Evolutionary conservation across 257 asterid genomes (phyloP), one percentile per base, ranked within the genome.

Genomic region (Anisodus tanguticus): DNA sequence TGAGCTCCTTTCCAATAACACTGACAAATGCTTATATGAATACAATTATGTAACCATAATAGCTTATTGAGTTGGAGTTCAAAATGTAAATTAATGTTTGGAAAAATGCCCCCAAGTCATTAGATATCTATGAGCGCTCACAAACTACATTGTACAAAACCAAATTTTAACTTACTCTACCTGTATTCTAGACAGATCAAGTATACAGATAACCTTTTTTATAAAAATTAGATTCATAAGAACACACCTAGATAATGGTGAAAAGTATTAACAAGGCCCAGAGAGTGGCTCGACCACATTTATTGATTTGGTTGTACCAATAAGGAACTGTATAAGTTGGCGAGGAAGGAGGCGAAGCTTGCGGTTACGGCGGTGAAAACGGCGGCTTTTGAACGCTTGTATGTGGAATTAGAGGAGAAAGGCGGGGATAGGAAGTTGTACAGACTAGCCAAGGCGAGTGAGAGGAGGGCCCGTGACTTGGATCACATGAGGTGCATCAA

Each of bases 1-100:
- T 49, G 62, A 49, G 81, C 41, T 74, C 19, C 80, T 47, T 74
- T 74, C 60, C 80, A 22, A 10, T 22, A 74, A 74, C 45, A 49
- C 41, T 22, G 43, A 13, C 31, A 2, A 74, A 49, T 74, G 62
- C 22, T 49, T 49, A 22, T 49, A 74, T 6, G 10, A 71, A 41
- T 70, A 70, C 22, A 17, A 71, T 43, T 45, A 72, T 45, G 39
- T 43, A 19, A 74, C 19, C 60, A 11, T 2, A 74, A 13, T 22
- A 74, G 43, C 62, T 8, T 74, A 49, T 62, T 74, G 43, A 74
- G 43, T 49, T 49, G 45, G 37, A 49, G 81, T 22, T 74, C 81
- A 11, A 10, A 74, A 74, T 1, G 41, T 74, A 53, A 22, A 49
- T 74, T 74, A 19, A 68, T 39, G 49, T 72, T 72, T 22, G 15